phyloP scores from a whole-genome alignment of 208 protist species.

The Leishmania tropica region DNA sequence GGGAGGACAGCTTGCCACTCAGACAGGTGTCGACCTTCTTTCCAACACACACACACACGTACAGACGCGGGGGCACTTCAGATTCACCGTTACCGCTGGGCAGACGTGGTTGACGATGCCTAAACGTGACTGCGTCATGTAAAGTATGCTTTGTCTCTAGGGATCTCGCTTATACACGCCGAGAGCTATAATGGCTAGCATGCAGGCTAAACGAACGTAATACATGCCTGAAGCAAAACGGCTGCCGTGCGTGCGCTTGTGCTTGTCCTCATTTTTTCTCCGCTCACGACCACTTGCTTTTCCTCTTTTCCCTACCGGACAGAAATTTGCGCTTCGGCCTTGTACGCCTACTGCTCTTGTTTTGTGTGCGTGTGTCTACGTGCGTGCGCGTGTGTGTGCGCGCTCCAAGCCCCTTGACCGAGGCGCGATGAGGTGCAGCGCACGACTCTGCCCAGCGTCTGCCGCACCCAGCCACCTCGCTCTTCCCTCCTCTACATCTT shows the following conservation, averaged over 20 bases:
- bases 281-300: not conserved
- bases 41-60: not conserved
- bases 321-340: not conserved
- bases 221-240: not conserved
- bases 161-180: not conserved
- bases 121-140: not conserved
- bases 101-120: not conserved
- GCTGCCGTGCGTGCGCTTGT: not conserved
- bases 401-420: not conserved
- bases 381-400: not conserved
- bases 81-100: too few relatives aligned
- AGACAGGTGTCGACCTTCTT: not conserved
- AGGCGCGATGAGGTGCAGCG: not conserved
- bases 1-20: not conserved
- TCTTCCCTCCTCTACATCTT: not conserved
- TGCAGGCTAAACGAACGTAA: not conserved
- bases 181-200: not conserved
- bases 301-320: not conserved
- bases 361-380: not conserved
- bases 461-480: not conserved
- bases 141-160: not conserved
- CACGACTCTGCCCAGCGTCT: not conserved
- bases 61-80: not conserved
- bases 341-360: not conserved
- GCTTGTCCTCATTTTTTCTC: not conserved